Evolutionary conservation across 192 early-diverging fungal genomes (phyloP), one percentile per base, ranked within the genome.

Genomic region (Physocladia obscura): DNA sequence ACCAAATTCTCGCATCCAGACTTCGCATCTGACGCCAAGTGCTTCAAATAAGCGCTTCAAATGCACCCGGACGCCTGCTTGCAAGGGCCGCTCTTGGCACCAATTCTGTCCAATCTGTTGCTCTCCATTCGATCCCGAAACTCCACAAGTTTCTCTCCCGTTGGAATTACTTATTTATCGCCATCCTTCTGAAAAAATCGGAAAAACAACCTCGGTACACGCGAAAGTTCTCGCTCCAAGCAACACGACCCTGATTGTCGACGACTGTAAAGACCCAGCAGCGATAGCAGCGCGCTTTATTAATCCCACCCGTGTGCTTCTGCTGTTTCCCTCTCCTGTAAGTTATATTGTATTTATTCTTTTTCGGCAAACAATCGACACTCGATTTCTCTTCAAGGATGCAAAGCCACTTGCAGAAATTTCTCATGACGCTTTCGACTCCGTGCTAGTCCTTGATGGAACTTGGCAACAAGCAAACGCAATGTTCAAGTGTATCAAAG

Each of bases 381-480:
- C 29, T 27, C 47, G n/a, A 4, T 36, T 11, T n/a, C n/a, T n/a
- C 48, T 67, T 19, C 8, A 19, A 82, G 88, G 79, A 89, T 38
- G 89, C 93, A 1, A 79, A 86, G 34, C 84, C 88, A 3, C 76
- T 94, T 0, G 70, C 76, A 2, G 80, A 93, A 30, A 83, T 96
- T 56, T 84, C 90, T 36, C 79, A 80, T 15, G 69, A 55, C 1
- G 77, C 82, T 0, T 92, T 94, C 70, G 91, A 93, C 68, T 80
- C 79, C 48, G 65, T 94, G 3, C 75, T 96, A 56, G 94, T 98
- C 6, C 87, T 98, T 49, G 94, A 98, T 73, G 96, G 96, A n/a
- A 98, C 94, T 15, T 98, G 96, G 96, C 78, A 81, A 21, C 94
- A 98, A 57, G 92, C 93, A 26, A 72, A 69, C 26, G 63, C 70